Base-by-base conservation (phyloP, 768 basidiomycete genomes). In the Dentipellis sp. region DNA sequence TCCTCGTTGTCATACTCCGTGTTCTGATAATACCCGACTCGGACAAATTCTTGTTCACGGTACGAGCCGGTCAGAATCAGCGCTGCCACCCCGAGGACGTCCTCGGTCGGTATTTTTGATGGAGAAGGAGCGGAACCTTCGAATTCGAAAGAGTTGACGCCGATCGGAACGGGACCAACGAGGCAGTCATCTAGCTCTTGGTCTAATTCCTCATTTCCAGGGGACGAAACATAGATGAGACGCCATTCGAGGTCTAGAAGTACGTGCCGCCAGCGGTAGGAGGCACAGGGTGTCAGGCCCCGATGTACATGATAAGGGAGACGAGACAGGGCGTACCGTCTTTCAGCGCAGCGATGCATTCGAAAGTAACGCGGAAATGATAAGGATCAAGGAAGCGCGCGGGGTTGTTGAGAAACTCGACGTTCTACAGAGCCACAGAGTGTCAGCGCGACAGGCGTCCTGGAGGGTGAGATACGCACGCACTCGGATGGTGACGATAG, bases 21-120 rank as follows among this genome's bases (percentile, higher is more conserved):
- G 67, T 98, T 94, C 72, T 98, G 97, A 70, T 99, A 99, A 69
- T 99, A 98, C 7, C 97, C 97, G 23, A 99, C 94, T 48, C 95
- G 84, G n/a, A 99, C 95, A 66, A 99, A 99, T 69, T 98, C 97
- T 65, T 97, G 94, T 52, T 97, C 95, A 39, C 85, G 83, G 71
- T 98, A 99, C 10, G 90, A 91, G 7, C 93, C 97, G 0, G 94
- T 98, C 52, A 99, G 80, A 64, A 99, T 97, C 67, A 98, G 86
- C 6, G 95, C 97, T 2, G 95, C 91, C 16, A 99, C 94, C 48
- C 97, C 97, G 11, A 99, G 79, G 35, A 95, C 91, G 66, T 98
- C 95, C 59, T 91, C 85, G 35, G 81, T 65, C 2, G 94, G 94
- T 62, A 98, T 94, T 63, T 84, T 86, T 34, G 82, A 74, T 10